phyloP scores from a whole-genome alignment of 2,329 filamentous ascomycete species.

The Venturia nashicola region DNA sequence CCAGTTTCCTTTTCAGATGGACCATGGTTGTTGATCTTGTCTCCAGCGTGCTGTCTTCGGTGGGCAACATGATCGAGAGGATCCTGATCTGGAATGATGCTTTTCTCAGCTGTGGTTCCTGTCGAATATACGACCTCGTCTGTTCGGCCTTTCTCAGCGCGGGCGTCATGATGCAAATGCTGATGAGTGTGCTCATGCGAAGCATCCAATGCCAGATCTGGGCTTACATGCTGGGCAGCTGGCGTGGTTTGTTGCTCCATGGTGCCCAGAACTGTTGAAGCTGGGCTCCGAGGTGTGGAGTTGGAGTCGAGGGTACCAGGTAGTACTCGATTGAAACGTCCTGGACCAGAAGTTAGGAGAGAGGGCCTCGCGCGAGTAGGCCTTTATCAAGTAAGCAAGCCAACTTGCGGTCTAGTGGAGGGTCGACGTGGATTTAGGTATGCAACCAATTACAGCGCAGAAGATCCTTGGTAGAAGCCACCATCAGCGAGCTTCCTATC shows the following conservation, averaged over 20 bases:
- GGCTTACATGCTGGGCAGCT: slow-evolving; percentile 13
- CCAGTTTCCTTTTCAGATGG: slow-evolving; percentile 14
- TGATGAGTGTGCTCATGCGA: slow-evolving; percentile 25
- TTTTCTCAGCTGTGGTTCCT: slow-evolving; percentile 24
- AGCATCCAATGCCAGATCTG: slow-evolving; percentile 26
- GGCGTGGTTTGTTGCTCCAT: background rate
- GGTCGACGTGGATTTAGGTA: background rate
- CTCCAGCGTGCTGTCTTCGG: slow-evolving; percentile 16
- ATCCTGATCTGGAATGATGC: slow-evolving; percentile 18
- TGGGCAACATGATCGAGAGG: slow-evolving; percentile 31
- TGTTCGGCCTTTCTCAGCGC: slow-evolving; percentile 17
- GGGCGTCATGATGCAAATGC: slow-evolving; percentile 25
- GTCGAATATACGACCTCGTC: slow-evolving; percentile 19
- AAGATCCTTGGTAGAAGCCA: background rate
- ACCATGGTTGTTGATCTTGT: background rate
- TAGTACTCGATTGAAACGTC: background rate
- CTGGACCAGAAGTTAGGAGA: background rate
- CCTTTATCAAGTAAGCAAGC: background rate
- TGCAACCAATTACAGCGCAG: background rate
- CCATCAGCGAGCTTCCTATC: background rate
- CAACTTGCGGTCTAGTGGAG: background rate
- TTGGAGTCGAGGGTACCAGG: background rate
- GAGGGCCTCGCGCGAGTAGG: background rate
- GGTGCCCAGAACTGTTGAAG: background rate
- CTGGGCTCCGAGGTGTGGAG: background rate